These are phyloP conservation scores for Hypoxylon sp. DNA, from an alignment of 2,329 filamentous ascomycete genomes.

Conservation along the genomic window DNA sequence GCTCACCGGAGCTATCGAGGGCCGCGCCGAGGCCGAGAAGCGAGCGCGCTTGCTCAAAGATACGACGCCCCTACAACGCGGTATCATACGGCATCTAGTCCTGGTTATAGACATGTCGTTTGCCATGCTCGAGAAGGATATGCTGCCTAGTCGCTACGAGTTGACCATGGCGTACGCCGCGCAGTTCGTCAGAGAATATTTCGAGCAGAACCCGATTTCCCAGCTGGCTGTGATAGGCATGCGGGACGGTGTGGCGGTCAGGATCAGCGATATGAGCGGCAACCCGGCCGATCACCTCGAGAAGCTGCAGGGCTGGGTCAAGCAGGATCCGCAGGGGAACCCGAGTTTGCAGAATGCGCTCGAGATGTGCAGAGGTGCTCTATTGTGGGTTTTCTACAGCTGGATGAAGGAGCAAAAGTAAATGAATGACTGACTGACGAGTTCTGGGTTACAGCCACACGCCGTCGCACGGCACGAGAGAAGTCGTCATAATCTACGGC, in stretches of 20 bases:
- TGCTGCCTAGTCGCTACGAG: slow-evolving; percentile 88
- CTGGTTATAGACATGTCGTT: slow-evolving; percentile 92
- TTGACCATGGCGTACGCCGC: slow-evolving; percentile 86
- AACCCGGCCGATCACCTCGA: slow-evolving; percentile 91
- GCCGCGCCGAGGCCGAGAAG: slow-evolving; percentile 85
- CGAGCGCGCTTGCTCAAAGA: slow-evolving; percentile 86
- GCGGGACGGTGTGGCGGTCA: slow-evolving; percentile 89
- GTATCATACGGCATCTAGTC: slow-evolving; percentile 96
- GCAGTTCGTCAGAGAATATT: slow-evolving; percentile 93
- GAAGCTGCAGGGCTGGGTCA: slow-evolving; percentile 76
- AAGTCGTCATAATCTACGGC: slow-evolving; percentile 92
- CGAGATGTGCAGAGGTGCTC: slow-evolving; percentile 90
- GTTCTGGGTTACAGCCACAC: slow-evolving; percentile 73
- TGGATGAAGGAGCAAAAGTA: slow-evolving; percentile 3
- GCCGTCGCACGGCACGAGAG: slow-evolving; percentile 91
- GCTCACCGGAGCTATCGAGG: slow-evolving; percentile 79
- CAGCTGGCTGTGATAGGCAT: slow-evolving; percentile 94
- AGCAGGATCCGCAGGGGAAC: slow-evolving; percentile 78
- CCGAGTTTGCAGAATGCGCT: slow-evolving; percentile 93
- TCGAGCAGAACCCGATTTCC: slow-evolving; percentile 98
- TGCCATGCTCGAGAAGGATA: slow-evolving; percentile 95
- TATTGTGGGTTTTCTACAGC: slow-evolving; percentile 73
- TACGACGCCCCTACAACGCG: slow-evolving; percentile 93
- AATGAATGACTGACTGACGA: slow-evolving; percentile 19
- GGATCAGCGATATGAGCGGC: slow-evolving; percentile 90